Evolutionary conservation across 1,139 yeast genomes (phyloP).

Genomic region (Eremothecium sinecaudum): DNA sequence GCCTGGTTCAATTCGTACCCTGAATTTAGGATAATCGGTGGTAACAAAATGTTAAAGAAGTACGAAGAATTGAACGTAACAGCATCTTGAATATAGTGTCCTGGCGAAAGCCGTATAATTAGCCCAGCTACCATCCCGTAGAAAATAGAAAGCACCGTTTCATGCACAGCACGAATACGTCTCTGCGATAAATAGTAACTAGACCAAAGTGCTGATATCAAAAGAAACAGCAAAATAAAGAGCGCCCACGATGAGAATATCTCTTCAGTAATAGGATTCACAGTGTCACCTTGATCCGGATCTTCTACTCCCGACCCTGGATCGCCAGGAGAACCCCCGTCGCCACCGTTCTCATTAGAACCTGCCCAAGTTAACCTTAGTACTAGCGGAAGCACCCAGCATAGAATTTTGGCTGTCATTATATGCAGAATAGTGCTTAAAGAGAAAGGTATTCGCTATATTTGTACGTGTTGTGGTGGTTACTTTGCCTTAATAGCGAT

Average conservation of each 20-base stretch:
- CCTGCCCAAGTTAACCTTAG: not conserved
- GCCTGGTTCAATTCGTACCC: constrained; percentile 96
- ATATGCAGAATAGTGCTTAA: too few relatives aligned
- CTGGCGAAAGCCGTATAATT: constrained; percentile 81
- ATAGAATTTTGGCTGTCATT: too few relatives aligned
- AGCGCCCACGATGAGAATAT: constrained; percentile 96
- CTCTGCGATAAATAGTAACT: constrained; percentile 87
- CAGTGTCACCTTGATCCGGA: constrained; percentile 39
- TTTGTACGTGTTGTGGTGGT: too few relatives aligned
- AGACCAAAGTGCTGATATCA: constrained; percentile 89
- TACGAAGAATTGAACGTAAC: constrained; percentile 91
- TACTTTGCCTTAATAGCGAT: too few relatives aligned
- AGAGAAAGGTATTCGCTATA: too few relatives aligned
- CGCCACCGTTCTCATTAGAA: not conserved
- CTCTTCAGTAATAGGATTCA: constrained; percentile 89
- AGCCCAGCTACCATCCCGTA: constrained; percentile 96
- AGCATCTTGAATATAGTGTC: constrained; percentile 93
- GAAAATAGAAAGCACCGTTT: constrained; percentile 89
- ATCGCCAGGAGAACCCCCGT: too few relatives aligned
- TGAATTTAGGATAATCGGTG: constrained; percentile 91
- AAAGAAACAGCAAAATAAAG: constrained; percentile 68
- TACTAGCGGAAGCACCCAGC: not conserved
- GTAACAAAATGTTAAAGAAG: constrained; percentile 86
- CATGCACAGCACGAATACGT: constrained; percentile 89
- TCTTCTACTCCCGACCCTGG: constrained; percentile 18